Evolutionary conservation across 2,329 filamentous ascomycete species (phyloP).

Genomic region (Aureobasidium subglaciale): DNA sequence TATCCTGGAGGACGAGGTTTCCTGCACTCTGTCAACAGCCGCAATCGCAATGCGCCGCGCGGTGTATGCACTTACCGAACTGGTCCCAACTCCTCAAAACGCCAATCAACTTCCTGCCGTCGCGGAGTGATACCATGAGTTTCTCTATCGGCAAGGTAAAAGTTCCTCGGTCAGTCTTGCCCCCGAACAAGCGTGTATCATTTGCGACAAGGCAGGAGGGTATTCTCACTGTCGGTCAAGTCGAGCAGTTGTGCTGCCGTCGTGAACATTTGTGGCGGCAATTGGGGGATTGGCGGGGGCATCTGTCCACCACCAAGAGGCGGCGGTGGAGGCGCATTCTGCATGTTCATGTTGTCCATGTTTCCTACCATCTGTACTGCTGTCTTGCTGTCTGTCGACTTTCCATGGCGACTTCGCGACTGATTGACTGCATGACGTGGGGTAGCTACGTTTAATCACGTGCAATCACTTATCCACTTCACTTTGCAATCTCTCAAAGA

Average conservation of each 20-base stretch:
- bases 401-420: not conserved
- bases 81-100: conserved; percentile 96
- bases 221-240: conserved; percentile 82
- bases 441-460: not conserved
- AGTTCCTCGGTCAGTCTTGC: conserved; percentile 24
- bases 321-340: conserved; percentile 22
- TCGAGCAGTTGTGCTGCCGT: conserved; percentile 93
- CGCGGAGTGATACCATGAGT: conserved; percentile 81
- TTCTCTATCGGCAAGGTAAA: conserved; percentile 62
- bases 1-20: conserved; percentile 91
- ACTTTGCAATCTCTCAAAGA: too few relatives aligned
- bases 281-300: conserved; percentile 48
- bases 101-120: conserved; percentile 89
- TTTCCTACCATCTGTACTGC: not conserved
- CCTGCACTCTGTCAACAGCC: conserved; percentile 45
- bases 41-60: too few relatives aligned
- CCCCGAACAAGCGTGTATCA: not conserved
- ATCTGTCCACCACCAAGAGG: conserved; percentile 18
- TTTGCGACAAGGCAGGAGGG: not conserved
- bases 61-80: conserved; percentile 59
- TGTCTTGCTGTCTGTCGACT: not conserved
- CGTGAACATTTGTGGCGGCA: conserved; percentile 95
- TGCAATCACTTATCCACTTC: too few relatives aligned
- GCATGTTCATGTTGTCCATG: conserved; percentile 30
- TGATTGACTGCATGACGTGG: conserved; percentile 1